Evolutionary conservation across 2,329 filamentous ascomycete genomes (phyloP).

Genomic region (Colletotrichum sp.): DNA sequence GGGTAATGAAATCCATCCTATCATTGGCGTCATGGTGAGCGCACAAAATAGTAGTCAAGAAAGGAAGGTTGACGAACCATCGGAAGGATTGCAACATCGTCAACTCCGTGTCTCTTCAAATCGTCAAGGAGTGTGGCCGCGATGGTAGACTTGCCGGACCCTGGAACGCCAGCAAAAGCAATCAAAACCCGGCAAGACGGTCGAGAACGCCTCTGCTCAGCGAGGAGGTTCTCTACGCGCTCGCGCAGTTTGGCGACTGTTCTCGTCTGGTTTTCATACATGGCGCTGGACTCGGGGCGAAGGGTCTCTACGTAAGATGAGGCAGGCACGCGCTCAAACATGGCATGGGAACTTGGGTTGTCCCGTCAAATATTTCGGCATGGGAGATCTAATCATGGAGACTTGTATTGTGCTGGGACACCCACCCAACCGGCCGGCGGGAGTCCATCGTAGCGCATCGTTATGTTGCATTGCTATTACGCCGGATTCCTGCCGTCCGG

Average conservation of each 20-base stretch:
- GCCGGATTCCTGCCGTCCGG: background rate
- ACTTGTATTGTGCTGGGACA: background rate
- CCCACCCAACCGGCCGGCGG: background rate
- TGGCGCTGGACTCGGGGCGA: background rate
- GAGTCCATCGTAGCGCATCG: background rate
- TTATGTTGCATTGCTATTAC: background rate
- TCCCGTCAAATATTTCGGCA: background rate
- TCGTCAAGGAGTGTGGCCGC: constrained; percentile 22
- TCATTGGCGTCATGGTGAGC: background rate
- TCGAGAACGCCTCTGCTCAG: background rate
- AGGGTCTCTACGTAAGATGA: background rate
- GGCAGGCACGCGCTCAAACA: background rate
- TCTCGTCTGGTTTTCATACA: background rate
- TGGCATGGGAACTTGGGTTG: background rate
- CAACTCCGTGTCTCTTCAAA: constrained; percentile 13
- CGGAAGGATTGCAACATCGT: constrained; percentile 26
- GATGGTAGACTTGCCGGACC: constrained; percentile 32
- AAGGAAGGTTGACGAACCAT: constrained; percentile 24
- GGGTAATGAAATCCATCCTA: constrained; percentile 35
- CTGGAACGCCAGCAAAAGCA: constrained; percentile 33
- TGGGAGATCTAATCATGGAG: background rate
- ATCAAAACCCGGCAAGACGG: constrained; percentile 27
- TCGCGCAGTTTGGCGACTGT: background rate
- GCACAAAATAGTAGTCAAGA: background rate
- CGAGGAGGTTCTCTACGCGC: constrained; percentile 9